Conservation (phyloP, 495 filamentous ascomycete genomes). For the Neurospora sublineolata region DNA sequence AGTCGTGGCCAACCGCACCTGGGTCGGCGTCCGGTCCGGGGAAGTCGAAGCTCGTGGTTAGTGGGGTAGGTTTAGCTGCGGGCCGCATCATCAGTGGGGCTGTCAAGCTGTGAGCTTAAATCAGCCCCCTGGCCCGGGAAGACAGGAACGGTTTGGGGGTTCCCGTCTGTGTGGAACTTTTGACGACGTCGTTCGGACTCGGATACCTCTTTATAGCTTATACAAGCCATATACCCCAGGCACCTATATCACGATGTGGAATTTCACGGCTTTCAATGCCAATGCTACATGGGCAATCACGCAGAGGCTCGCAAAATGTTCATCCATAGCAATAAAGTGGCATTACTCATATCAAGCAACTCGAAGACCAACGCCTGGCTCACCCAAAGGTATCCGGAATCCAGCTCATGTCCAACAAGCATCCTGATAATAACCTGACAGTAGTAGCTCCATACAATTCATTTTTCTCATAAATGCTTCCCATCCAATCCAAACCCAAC, state of each 20-base stretch:
- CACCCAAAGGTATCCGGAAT: neutral
- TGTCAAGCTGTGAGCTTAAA: neutral
- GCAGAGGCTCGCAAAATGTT: neutral
- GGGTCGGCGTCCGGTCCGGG: neutral
- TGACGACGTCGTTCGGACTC: neutral
- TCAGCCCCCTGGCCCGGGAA: neutral
- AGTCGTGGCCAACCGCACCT: neutral
- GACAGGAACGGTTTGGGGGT: neutral
- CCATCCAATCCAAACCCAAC: neutral
- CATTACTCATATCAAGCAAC: neutral
- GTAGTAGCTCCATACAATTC: neutral
- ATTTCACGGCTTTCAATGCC: neutral
- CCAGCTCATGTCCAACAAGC: slow-evolving; percentile 1
- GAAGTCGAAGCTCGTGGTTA: neutral
- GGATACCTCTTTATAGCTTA: neutral
- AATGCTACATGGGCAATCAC: neutral
- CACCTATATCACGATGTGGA: neutral
- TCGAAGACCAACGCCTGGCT: neutral
- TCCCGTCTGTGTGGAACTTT: neutral
- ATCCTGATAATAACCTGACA: neutral
- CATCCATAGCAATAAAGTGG: neutral
- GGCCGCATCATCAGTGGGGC: neutral
- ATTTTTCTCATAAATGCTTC: neutral
- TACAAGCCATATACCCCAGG: neutral
- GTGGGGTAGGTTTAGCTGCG: neutral